Base-by-base conservation (phyloP, 768 basidiomycete genomes). In the Kwoniella heveanensis region DNA sequence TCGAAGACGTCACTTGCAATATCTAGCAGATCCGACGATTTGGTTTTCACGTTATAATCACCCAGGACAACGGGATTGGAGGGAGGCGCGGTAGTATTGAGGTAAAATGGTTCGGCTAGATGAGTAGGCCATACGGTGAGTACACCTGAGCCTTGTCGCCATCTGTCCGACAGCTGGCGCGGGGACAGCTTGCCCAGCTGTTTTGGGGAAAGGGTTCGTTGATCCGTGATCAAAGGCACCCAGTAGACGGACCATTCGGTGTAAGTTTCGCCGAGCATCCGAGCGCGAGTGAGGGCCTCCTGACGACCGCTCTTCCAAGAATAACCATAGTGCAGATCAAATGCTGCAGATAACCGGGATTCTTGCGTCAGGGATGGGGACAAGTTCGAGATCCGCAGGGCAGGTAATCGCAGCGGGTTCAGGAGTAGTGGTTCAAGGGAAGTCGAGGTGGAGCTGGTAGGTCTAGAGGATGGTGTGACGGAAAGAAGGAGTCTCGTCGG, bases 51-150 rank as follows among this genome's bases (percentile, higher is more conserved):
- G 32, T 39, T 22, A 13, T 7, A 9, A 22, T 19, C 1, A 13
- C 39, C 25, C 37, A 22, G 26, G 0, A 27, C 13, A 13, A 22
- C 22, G 21, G 48, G 26, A 2, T 44, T 36, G 7, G 10, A 15
- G 1, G 2, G 13, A 22, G 27, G 8, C 10, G 26, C 21, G 12
- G 27, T 15, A 4, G 6, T 49, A 13, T 19, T 19, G 6, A 2
- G 0, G 27, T 26, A 54, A n/a, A 47, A 50, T 22, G 55, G 30
- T 27, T 59, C 32, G 6, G 60, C 17, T 5, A 67, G 48, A 36
- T 67, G 66, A 22, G 62, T 60, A 15, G 66, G 66, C 66, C 66
- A 67, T 19, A 67, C 48, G 2, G 66, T 64, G 17, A 67, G 17
- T 7, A 67, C 27, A 19, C 66, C 66, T 17, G 47, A 49, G 52